Conservation (phyloP, 345 rosid species). For the Aurinia saxatilis region DNA sequence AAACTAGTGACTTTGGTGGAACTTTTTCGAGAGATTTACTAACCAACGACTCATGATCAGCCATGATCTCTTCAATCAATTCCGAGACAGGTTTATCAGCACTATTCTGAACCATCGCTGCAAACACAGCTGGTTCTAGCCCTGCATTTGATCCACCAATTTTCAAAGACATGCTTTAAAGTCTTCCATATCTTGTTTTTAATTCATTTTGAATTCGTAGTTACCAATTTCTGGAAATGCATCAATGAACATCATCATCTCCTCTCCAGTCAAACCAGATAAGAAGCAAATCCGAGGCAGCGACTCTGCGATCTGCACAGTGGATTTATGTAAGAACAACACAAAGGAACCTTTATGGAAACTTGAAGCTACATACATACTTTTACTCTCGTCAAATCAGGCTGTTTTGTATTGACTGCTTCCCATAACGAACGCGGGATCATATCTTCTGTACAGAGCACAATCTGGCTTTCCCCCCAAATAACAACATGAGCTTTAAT, state of each 20-base stretch:
- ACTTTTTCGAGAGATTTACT: slow-evolving; percentile 12
- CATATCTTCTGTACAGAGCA: slow-evolving; percentile 71
- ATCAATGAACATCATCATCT: slow-evolving; percentile 91
- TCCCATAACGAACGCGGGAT: slow-evolving; percentile 63
- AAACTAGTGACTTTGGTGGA: not conserved
- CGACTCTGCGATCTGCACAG: slow-evolving; percentile 47
- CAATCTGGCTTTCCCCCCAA: slow-evolving; percentile 33
- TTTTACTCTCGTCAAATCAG: slow-evolving; percentile 50
- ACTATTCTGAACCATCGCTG: slow-evolving; percentile 83
- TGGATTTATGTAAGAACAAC: not conserved
- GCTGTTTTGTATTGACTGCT: slow-evolving; percentile 65
- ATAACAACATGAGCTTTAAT: not conserved
- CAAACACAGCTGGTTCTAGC: slow-evolving; percentile 65
- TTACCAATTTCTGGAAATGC: slow-evolving; percentile 78
- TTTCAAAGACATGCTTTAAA: not conserved
- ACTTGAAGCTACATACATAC: slow-evolving; percentile 25
- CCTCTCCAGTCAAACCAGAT: slow-evolving; percentile 89
- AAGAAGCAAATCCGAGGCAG: slow-evolving; percentile 76
- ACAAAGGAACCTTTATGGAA: not conserved
- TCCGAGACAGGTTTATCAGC: slow-evolving; percentile 61
- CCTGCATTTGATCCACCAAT: slow-evolving; percentile 37
- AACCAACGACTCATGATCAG: slow-evolving; percentile 88
- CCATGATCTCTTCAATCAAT: slow-evolving; percentile 78
- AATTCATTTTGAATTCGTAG: not conserved
- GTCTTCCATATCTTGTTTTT: not conserved